Conservation (phyloP, 768 basidiomycete genomes). For the Trametes cingulata region DNA sequence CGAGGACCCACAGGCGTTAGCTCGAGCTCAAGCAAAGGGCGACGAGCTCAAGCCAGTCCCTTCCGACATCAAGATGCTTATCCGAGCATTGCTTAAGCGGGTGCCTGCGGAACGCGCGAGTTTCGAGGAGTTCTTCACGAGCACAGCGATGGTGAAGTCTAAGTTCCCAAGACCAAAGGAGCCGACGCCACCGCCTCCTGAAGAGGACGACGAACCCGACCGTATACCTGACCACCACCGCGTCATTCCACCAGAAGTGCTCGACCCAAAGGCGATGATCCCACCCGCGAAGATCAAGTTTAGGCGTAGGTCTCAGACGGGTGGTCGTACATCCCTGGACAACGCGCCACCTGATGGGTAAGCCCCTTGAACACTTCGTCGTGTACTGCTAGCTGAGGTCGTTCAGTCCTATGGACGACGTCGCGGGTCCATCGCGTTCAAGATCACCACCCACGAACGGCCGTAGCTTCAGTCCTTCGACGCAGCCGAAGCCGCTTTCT, state of each 20-base stretch:
- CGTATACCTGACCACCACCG: conserved; percentile 71
- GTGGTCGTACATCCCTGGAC: not conserved
- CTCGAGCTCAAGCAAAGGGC: conserved; percentile 46
- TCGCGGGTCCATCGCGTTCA: conserved; percentile 13
- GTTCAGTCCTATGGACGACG: not conserved
- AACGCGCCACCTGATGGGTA: not conserved
- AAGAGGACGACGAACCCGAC: conserved; percentile 33
- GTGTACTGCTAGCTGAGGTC: not conserved
- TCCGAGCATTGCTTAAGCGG: conserved; percentile 80
- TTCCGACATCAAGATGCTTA: conserved; percentile 83
- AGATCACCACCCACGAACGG: conserved; percentile 6
- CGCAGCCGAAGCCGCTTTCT: conserved; percentile 35
- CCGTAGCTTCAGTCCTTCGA: conserved; percentile 1
- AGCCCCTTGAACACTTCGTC: not conserved
- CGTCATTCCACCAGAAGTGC: conserved; percentile 75
- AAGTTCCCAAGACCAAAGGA: conserved; percentile 65
- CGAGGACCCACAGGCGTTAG: conserved; percentile 63
- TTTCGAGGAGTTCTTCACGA: conserved; percentile 92
- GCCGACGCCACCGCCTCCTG: conserved; percentile 33
- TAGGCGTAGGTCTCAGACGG: conserved; percentile 36
- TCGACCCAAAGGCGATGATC: conserved; percentile 79
- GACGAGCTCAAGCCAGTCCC: conserved; percentile 65
- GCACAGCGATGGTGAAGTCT: conserved; percentile 71
- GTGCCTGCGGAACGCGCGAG: conserved; percentile 81
- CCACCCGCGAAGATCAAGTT: conserved; percentile 83